A percentile compares a stretch with the other conserved stretches of the same genome.
phyloP scores from a whole-genome alignment of 345 rosid species.

The Rhizophora mangle region DNA sequence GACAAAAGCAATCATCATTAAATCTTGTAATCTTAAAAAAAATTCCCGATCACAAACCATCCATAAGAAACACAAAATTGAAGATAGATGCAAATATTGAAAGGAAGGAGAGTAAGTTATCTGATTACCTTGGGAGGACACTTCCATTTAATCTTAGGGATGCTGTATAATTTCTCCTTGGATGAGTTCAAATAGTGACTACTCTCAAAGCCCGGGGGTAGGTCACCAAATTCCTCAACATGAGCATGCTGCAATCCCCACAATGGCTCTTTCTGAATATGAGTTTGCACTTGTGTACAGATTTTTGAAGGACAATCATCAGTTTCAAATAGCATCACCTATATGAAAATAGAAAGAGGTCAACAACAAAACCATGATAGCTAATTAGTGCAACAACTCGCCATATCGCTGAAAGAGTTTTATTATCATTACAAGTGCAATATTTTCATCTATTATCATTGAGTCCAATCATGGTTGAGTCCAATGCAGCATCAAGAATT shows the following conservation, averaged over 20 bases:
- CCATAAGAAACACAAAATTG: no score
- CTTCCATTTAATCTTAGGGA: constrained; percentile 45
- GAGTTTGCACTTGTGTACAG: constrained; percentile 23
- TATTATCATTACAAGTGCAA: no score
- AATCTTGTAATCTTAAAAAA: no score
- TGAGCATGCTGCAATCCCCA: constrained; percentile 11
- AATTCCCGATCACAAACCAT: no score
- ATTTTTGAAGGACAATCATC: constrained; percentile 54
- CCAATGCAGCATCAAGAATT: no score
- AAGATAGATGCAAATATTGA: no score
- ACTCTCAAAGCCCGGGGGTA: constrained; percentile 51
- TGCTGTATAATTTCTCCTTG: constrained; percentile 13
- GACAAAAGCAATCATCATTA: background rate
- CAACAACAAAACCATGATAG: no score
- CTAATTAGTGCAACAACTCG: no score
- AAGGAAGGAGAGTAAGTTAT: background rate
- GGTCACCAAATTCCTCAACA: constrained; percentile 16
- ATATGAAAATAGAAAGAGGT: background rate
- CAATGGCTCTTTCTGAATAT: constrained; percentile 17
- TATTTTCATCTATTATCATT: no score
- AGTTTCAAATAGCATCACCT: constrained; percentile 48
- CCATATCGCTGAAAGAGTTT: no score
- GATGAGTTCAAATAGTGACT: constrained; percentile 6
- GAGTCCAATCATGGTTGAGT: no score
- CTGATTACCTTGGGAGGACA: constrained; percentile 47